A percentile compares a stretch with the other conserved stretches of the same genome.
Evolutionary conservation across 2,329 filamentous ascomycete species (phyloP).

Genomic region (Fusarium metavorans): DNA sequence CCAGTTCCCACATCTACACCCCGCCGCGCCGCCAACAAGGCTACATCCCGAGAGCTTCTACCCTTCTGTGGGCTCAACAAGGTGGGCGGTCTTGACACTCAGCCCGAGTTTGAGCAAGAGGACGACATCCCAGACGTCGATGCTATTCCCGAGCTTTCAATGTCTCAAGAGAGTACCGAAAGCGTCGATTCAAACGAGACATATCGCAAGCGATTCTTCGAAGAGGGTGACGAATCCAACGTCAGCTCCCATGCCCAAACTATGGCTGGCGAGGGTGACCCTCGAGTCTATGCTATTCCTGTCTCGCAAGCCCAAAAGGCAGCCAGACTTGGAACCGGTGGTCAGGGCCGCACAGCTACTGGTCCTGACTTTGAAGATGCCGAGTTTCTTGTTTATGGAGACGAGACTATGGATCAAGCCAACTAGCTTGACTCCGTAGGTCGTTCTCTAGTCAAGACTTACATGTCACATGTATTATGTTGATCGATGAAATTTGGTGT

Average conservation of each 20-base stretch:
- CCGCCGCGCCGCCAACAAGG: conserved; percentile 37
- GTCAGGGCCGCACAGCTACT: conserved; percentile 61
- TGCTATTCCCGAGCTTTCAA: conserved; percentile 61
- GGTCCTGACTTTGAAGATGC: conserved; percentile 76
- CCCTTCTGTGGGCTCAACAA: conserved; percentile 87
- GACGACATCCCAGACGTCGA: conserved; percentile 52
- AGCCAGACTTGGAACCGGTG: conserved; percentile 39
- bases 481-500: conserved; percentile 31
- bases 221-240: conserved; percentile 54
- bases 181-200: conserved; percentile 47
- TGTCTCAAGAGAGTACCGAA: conserved; percentile 66
- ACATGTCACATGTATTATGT: conserved; percentile 24
- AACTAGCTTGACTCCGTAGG: conserved; percentile 8
- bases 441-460: conserved; percentile 3
- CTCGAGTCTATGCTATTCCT: conserved; percentile 64
- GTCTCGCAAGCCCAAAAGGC: conserved; percentile 47
- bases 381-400: conserved; percentile 67
- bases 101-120: conserved; percentile 57
- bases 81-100: conserved; percentile 74
- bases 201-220: conserved; percentile 63
- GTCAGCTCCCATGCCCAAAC: conserved; percentile 55
- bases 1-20: conserved; percentile 25
- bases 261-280: conserved; percentile 53
- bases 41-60: conserved; percentile 70
- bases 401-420: conserved; percentile 56